Percentiles rank a stretch among this genome's conserved stretches.
Conservation (phyloP, 225 moss, liverwort and hornwort genomes). For the Rhytidiadelphus loreus region DNA sequence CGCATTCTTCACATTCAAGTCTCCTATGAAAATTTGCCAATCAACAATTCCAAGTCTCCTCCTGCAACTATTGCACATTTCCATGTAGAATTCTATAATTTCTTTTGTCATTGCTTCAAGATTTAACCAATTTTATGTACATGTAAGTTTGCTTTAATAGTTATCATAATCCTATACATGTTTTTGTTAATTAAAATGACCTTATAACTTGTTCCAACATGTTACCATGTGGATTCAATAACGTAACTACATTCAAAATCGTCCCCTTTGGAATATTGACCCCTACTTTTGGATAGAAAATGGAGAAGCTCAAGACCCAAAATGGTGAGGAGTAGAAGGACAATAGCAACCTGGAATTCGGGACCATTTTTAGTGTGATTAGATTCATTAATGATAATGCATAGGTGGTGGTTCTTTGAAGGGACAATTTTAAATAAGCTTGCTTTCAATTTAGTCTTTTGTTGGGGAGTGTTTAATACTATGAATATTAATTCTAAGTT, state of each 20-base stretch:
- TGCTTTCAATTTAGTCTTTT: not conserved
- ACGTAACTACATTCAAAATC: accelerated
- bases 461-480: not conserved
- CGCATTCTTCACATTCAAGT: not conserved
- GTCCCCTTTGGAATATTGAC: not conserved
- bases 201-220: no score
- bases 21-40: not conserved
- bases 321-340: not conserved
- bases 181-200: not conserved
- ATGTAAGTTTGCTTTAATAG: no score
- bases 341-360: not conserved
- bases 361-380: not conserved
- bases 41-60: not conserved
- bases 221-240: not conserved
- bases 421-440: not conserved
- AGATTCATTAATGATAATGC: not conserved
- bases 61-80: not conserved
- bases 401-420: not conserved
- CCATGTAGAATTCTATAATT: not conserved
- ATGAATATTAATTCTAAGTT: not conserved
- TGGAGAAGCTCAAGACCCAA: not conserved
- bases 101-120: not conserved
- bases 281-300: not conserved
- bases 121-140: accelerated
- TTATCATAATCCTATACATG: not conserved